Percentiles rank a stretch among this genome's conserved stretches.
Conservation (phyloP, 176 grass and related monocot genomes). For the Oryza officinalis region DNA sequence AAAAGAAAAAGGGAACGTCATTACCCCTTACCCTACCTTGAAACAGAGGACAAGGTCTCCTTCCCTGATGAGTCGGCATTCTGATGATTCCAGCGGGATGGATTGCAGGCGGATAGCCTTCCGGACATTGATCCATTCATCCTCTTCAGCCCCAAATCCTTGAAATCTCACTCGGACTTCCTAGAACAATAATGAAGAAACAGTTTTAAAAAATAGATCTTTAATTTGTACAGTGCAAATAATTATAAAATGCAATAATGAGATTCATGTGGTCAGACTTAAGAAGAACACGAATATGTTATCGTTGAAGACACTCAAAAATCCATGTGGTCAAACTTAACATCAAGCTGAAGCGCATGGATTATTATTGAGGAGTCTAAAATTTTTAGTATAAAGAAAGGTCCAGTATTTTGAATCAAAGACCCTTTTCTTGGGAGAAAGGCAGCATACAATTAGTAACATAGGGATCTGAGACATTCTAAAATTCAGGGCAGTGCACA, state of each 20-base stretch:
- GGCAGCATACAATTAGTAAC: not conserved
- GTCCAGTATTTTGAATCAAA: not conserved
- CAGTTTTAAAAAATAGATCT: conserved; percentile 18
- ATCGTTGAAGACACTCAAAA: not conserved
- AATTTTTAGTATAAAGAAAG: not conserved
- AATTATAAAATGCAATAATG: not conserved
- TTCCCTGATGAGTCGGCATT: conserved; percentile 58
- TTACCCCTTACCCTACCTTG: conserved; percentile 49
- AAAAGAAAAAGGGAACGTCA: not conserved
- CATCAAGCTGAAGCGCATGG: not conserved
- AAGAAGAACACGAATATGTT: not conserved
- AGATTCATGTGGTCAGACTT: not conserved
- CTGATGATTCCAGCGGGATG: conserved; percentile 81
- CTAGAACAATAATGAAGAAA: conserved; percentile 46
- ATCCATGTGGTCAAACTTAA: not conserved
- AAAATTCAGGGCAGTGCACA: conserved; percentile 9
- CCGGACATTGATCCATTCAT: conserved; percentile 96
- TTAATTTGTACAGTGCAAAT: not conserved
- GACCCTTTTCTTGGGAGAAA: not conserved
- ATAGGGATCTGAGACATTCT: conserved; percentile 9
- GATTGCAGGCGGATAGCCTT: conserved; percentile 75
- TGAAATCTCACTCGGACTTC: conserved; percentile 89
- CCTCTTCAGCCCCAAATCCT: conserved; percentile 86
- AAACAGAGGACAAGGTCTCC: conserved; percentile 96
- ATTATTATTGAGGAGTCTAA: not conserved